Evolutionary conservation across 768 basidiomycete species (phyloP).

Genomic region (Naematelia encephala): DNA sequence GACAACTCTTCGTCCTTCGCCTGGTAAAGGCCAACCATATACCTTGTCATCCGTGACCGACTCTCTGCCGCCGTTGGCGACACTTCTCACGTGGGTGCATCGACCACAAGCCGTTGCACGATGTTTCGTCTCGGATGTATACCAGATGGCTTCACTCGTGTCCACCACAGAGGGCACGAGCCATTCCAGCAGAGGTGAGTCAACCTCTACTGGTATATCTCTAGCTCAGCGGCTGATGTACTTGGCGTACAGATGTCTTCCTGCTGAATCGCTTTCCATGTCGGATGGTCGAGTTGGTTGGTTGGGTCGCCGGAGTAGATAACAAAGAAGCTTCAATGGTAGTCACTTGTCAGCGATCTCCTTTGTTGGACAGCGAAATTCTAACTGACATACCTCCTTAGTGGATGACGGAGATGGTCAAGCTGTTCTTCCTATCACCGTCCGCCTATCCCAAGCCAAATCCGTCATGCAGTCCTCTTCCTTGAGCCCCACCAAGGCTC

Average conservation of each 20-base stretch:
- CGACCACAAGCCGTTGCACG: conserved; percentile 36
- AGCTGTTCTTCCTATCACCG: conserved; percentile 22
- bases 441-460: conserved; percentile 13
- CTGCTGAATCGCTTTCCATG: conserved; percentile 35
- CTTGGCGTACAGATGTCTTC: conserved; percentile 33
- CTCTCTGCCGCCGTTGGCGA: conserved; percentile 13
- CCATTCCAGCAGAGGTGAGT: conserved; percentile 23
- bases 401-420: conserved; percentile 45
- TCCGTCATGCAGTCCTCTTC: background rate
- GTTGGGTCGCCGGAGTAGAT: conserved; percentile 40
- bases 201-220: background rate
- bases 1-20: background rate
- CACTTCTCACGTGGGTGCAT: conserved; percentile 33
- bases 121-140: conserved; percentile 38
- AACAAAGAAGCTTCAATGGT: conserved; percentile 32
- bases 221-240: too few species aligned
- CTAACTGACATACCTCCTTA: conserved; percentile 8
- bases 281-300: conserved; percentile 40
- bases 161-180: background rate
- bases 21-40: background rate
- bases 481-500: background rate
- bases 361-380: background rate
- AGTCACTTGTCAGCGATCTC: conserved; percentile 21
- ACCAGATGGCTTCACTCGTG: conserved; percentile 19
- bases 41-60: background rate